Evolutionary conservation across 352 stramenopile genomes (phyloP).

Genomic region (Albugo candida): DNA sequence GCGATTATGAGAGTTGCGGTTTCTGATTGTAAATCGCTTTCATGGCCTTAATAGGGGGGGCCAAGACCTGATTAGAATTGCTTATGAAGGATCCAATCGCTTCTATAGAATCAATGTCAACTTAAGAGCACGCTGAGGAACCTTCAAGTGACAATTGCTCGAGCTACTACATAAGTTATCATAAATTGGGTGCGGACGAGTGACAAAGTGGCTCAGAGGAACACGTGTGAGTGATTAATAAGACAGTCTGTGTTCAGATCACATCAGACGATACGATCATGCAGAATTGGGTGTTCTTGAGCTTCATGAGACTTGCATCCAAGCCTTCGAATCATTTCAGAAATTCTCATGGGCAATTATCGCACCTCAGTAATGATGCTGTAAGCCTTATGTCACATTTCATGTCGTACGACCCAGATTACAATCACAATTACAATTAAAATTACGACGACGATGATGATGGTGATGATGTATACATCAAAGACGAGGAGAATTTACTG

Average conservation of each 20-base stretch:
- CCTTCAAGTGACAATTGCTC: too few relatives aligned
- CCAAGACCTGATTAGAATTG: too few relatives aligned
- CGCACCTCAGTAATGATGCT: conserved; percentile 86
- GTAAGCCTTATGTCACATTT: conserved; percentile 81
- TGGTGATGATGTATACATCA: conserved; percentile 50
- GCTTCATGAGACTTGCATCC: conserved; percentile 95
- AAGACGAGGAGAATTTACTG: conserved; percentile 53
- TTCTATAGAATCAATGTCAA: too few relatives aligned
- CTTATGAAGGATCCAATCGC: too few relatives aligned
- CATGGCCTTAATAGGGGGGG: too few relatives aligned
- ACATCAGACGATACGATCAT: conserved; percentile 83
- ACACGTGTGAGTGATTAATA: conserved; percentile 91
- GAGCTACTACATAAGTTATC: too few relatives aligned
- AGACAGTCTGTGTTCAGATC: conserved; percentile 92
- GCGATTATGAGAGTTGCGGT: too few relatives aligned
- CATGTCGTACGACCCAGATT: conserved; percentile 96
- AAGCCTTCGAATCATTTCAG: conserved; percentile 94
- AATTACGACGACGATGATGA: conserved; percentile 89
- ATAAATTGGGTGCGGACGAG: too few relatives aligned
- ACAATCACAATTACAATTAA: too few relatives aligned
- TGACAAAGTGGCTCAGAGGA: conserved; percentile 51
- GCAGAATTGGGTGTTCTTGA: conserved; percentile 87
- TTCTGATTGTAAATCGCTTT: too few relatives aligned
- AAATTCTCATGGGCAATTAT: conserved; percentile 90
- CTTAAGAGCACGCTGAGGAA: too few relatives aligned